Evolutionary conservation across 1,139 yeast genomes (phyloP), one percentile per base, ranked within the genome.

Genomic region (Suhomyces chickasaworum): DNA sequence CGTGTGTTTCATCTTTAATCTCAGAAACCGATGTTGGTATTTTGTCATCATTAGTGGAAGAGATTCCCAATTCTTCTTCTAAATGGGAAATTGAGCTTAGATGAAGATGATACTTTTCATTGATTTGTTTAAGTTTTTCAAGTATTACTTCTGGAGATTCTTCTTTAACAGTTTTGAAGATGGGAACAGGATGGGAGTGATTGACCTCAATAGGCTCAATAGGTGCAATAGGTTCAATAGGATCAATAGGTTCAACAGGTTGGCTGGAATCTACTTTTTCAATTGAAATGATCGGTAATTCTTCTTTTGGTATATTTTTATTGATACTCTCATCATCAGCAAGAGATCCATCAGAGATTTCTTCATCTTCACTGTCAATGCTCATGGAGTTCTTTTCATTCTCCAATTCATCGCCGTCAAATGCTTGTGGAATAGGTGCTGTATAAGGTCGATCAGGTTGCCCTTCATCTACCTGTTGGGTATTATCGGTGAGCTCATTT

Each of bases 81-180:
- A 71, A 57, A 18, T 64, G 66, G 0, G 57, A 58, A 12, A 70
- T 67, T 1, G 75, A 64, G 31, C 56, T 56, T 36, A 74, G 60
- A 42, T 62, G 63, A 20, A 74, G 55, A 25, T 70, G 57, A 49
- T 58, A 73, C 43, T 62, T 70, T 36, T 55, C 52, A 46, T 72
- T 76, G 0, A 71, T 65, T 21, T 60, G 63, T 40, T 58, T 61
- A 31, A 74, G 60, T 31, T 67, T 57, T 23, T 55, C 47, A 31
- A 74, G 56, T 2, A 63, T 59, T 0, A 48, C 60, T 41, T 64
- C 65, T 1, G 75, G 74, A 6, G 62, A 60, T 46, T 73, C 77
- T 16, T 58, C 59, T 27, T 52, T 45, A 4, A 73, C 56, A 0
- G 76, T 66, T 45, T 55, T 65, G 58, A 73, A 73, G 0, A 63